Evolutionary conservation across 2,329 filamentous ascomycete genomes (phyloP).

Genomic region (Fusarium robinianum): DNA sequence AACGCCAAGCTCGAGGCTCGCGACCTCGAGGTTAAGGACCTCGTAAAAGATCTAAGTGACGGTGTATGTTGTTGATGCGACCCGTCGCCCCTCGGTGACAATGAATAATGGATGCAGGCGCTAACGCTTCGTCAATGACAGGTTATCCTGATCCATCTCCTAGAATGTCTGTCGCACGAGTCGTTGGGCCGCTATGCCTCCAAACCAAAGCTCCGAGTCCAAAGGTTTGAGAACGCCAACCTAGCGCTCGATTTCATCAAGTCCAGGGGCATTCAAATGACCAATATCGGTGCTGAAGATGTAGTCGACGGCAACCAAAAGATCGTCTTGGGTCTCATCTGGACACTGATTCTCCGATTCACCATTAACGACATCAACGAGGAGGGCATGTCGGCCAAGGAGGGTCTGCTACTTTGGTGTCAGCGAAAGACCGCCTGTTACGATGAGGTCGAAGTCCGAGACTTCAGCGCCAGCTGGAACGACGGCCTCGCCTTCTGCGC

Average conservation of each 20-base stretch:
- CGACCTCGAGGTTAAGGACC: slow-evolving; percentile 79
- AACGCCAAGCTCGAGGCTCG: slow-evolving; percentile 90
- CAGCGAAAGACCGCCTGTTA: slow-evolving; percentile 99
- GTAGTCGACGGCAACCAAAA: slow-evolving; percentile 97
- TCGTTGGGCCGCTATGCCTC: slow-evolving; percentile 96
- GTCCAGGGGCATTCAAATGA: slow-evolving; percentile 90
- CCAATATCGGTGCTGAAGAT: slow-evolving; percentile 97
- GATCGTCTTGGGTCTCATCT: slow-evolving; percentile 96
- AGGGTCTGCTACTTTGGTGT: slow-evolving; percentile 94
- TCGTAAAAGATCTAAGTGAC: slow-evolving; percentile 89
- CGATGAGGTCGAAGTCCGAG: slow-evolving; percentile 91
- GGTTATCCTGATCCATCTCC: slow-evolving; percentile 94
- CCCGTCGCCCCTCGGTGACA: neutral
- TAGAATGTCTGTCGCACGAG: slow-evolving; percentile 93
- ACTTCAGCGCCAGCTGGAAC: slow-evolving; percentile 97
- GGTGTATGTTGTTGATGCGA: slow-evolving; percentile 67
- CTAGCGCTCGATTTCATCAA: slow-evolving; percentile 93
- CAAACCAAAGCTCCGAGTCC: slow-evolving; percentile 93
- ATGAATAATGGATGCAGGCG: too few relatives aligned
- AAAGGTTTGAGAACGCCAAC: slow-evolving; percentile 98
- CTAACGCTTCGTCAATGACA: slow-evolving; percentile 47
- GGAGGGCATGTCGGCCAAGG: slow-evolving; percentile 96
- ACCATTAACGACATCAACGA: slow-evolving; percentile 99
- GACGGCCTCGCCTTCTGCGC: slow-evolving; percentile 96
- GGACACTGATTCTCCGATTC: slow-evolving; percentile 96